Evolutionary conservation across 2,329 filamentous ascomycete genomes (phyloP).

Genomic region (Aureobasidium namibiae): DNA sequence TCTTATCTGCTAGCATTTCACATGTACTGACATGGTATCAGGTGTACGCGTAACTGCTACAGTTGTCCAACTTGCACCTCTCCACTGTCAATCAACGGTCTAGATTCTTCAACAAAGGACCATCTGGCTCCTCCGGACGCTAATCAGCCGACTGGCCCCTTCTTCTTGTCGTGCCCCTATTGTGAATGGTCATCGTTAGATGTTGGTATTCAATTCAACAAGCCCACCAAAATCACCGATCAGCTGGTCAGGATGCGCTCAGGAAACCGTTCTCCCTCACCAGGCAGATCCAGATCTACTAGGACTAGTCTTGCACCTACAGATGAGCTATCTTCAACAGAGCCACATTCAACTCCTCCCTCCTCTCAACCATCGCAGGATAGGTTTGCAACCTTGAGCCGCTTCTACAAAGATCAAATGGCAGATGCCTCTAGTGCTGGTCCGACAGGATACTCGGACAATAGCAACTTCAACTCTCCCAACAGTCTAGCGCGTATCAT

Average conservation of each 20-base stretch:
- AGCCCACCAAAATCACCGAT: conserved; percentile 73
- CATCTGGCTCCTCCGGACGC: conserved; percentile 18
- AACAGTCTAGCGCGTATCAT: conserved; percentile 80
- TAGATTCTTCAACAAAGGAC: conserved; percentile 49
- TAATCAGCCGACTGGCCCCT: conserved; percentile 14
- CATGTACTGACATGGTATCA: conserved; percentile 16
- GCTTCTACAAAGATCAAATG: conserved; percentile 77
- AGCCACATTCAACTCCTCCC: conserved; percentile 17
- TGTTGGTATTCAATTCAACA: conserved; percentile 78
- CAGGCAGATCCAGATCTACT: background rate
- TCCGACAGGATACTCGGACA: conserved; percentile 43
- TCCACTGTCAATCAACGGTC: conserved; percentile 64
- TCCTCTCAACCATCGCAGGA: conserved; percentile 46
- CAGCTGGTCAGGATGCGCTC: conserved; percentile 43
- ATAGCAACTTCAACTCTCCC: conserved; percentile 61
- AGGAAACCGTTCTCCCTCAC: conserved; percentile 8
- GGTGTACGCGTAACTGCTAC: conserved; percentile 81
- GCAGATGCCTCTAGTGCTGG: conserved; percentile 51
- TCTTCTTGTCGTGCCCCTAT: conserved; percentile 70
- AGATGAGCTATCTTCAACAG: conserved; percentile 1
- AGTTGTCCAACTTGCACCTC: conserved; percentile 86
- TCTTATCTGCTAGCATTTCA: background rate
- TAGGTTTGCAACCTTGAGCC: conserved; percentile 64
- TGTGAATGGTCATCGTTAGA: conserved; percentile 91
- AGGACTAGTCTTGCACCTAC: background rate